Base-by-base conservation (phyloP, 2,329 filamentous ascomycete genomes). In the Fusarium buharicum region DNA sequence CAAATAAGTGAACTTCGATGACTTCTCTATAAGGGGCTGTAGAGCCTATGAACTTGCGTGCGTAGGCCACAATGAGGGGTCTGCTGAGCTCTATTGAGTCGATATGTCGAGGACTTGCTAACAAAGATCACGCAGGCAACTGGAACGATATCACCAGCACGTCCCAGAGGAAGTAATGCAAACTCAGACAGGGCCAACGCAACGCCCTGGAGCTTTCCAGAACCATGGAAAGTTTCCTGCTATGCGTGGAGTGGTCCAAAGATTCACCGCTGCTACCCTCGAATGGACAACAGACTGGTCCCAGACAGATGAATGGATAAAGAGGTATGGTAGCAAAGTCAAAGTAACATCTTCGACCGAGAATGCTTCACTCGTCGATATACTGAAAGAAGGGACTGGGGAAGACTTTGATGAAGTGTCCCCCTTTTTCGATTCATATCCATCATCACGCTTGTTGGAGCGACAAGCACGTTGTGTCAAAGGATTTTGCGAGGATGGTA, bases 231-330 rank as follows among this genome's bases (percentile, higher is more conserved):
- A n/a, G 3, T 24, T 46, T 13, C 43, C 43, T 4, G n/a, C 13
- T 6, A 6, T 47, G 10, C 14, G 30, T 27, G 31, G 12, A 11
- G 43, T 17, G 10, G 20, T 28, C 11, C 44, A 37, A 11, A 6
- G 14, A 20, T 9, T 47, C 13, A 37, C 6, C 6, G 22, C 16
- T 10, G 22, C 38, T 14, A 27, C 40, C 17, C 10, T 24, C 0
- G 31, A 50, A 10, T 43, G 14, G 33, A n/a, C n/a, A n/a, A 11
- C 30, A 36, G 40, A 34, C 2, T 43, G 31, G 33, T n/a, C 34
- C 6, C 31, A 24, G n/a, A 12, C 28, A n/a, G 51, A 55, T 2
- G 20, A 49, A 12, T 55, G 51, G 51, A n/a, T 8, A 4, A 50
- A 50, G 39, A 41, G n/a, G 7, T 40, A 33, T 24, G 18, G 31